Evolutionary conservation across 2,329 filamentous ascomycete species (phyloP), one percentile per base, ranked within the genome.

Genomic region (Alternaria atra): DNA sequence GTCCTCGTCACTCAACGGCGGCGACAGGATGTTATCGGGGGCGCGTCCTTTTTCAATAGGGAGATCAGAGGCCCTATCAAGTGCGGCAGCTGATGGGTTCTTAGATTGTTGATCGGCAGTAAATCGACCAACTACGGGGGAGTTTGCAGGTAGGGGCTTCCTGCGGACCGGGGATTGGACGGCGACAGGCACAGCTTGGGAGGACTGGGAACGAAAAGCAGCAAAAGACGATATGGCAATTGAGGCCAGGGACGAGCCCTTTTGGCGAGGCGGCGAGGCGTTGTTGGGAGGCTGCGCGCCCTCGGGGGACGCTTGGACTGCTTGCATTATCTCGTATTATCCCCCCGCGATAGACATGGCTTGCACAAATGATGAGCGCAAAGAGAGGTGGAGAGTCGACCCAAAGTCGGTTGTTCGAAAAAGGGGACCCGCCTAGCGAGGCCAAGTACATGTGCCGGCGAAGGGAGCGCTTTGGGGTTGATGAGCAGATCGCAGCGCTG

Each of bases 141-240:
- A 82, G 77, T 81, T 81, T 61, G 80, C 76, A 63, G 85, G 85
- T 63, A 87, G 75, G 69, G 85, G 84, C 74, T 87, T 87, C 67
- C 85, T 81, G 68, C 82, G 82, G 60, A 86, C 79, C 55, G 80
- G 79, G 63, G 81, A 80, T 64, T 72, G 72, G 58, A 71, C 61
- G 12, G 65, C 66, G 29, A 66, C 47, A 29, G 65, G 61, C 9
- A 58, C 48, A 40, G 80, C 73, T 60, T 76, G 72, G 59, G 80
- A 77, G 40, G 79, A 72, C 65, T 80, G 78, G 34, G 79, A 77
- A 52, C 78, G 79, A 71, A 82, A 82, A 62, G 78, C 73, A 57
- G 80, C 77, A 70, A 82, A 82, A 46, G 80, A 80, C 61, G 78
- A 77, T 51, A 81, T 73, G 52, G 76, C 72, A 65, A 82, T 78